Percentiles rank a stretch among this genome's conserved stretches.
Evolutionary conservation across 768 basidiomycete genomes (phyloP).

Genomic region (Auriscalpium orientale): DNA sequence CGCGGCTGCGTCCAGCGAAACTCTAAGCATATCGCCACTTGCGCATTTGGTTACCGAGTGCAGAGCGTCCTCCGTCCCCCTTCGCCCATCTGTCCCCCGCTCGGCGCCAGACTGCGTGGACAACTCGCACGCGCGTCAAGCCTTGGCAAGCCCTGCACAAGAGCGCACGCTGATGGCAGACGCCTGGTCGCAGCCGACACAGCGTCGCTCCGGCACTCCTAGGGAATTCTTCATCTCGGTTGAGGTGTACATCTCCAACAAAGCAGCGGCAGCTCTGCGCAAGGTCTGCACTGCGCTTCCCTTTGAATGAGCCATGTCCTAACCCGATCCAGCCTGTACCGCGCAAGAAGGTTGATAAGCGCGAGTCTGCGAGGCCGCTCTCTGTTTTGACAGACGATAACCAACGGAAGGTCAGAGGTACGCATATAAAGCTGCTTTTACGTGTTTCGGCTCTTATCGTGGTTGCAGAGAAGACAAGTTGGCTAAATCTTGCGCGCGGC

Average conservation of each 20-base stretch:
- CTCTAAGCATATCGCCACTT: too few species aligned
- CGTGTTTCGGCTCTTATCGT: not conserved
- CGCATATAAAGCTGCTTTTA: not conserved
- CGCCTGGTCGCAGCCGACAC: slow-evolving; percentile 2
- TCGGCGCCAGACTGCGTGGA: too few species aligned
- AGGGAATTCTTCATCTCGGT: slow-evolving; percentile 12
- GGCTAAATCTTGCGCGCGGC: slow-evolving; percentile 53
- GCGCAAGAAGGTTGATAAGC: slow-evolving; percentile 52
- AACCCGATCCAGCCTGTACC: slow-evolving; percentile 29
- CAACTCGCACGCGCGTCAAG: too few species aligned
- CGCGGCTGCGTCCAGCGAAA: too few species aligned
- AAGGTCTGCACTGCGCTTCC: slow-evolving; percentile 3
- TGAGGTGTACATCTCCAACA: slow-evolving; percentile 16
- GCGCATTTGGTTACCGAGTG: too few species aligned
- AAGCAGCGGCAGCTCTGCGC: slow-evolving; percentile 13
- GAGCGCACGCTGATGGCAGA: slow-evolving; percentile 4
- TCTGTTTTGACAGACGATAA: slow-evolving; percentile 35
- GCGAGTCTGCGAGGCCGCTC: slow-evolving; percentile 28
- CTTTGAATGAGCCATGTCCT: not conserved
- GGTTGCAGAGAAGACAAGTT: slow-evolving; percentile 59
- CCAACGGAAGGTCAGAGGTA: slow-evolving; percentile 56
- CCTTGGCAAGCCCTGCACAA: too few species aligned
- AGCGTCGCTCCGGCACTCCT: not conserved
- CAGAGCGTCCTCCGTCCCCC: too few species aligned
- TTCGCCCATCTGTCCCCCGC: too few species aligned